Conservation (phyloP, 2,329 filamentous ascomycete species). For the Dichotomopilus funicola region DNA sequence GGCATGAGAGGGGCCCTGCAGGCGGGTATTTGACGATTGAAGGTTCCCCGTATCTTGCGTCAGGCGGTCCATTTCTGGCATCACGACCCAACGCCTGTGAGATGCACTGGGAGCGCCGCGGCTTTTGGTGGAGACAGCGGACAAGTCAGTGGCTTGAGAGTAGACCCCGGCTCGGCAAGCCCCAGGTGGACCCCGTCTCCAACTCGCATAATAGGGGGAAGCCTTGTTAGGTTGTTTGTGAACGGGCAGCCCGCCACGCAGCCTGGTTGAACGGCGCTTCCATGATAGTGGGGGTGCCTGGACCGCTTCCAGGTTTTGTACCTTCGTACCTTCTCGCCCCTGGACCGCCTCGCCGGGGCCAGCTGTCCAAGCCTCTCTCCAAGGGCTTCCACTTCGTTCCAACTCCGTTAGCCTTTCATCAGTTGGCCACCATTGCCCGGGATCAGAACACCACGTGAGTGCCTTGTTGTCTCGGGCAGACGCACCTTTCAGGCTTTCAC, state of each 20-base stretch:
- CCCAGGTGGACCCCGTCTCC: too few species aligned
- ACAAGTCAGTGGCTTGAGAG: too few species aligned
- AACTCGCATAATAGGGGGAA: neutral
- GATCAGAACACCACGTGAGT: slow-evolving; percentile 22
- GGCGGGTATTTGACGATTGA: too few species aligned
- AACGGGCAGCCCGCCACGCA: slow-evolving; percentile 7
- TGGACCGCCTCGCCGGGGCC: slow-evolving; percentile 13
- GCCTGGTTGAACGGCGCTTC: neutral
- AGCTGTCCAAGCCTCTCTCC: slow-evolving; percentile 12
- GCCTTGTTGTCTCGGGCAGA: slow-evolving; percentile 10
- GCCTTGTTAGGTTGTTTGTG: neutral
- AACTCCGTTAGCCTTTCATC: slow-evolving; percentile 13
- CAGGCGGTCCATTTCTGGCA: slow-evolving; percentile 6
- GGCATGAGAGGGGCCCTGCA: neutral
- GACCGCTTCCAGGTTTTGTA: slow-evolving; percentile 15
- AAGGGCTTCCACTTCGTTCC: slow-evolving; percentile 24
- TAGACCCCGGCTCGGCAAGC: too few species aligned
- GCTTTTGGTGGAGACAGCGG: neutral
- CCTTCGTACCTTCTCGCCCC: slow-evolving; percentile 8
- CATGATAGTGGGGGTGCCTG: neutral
- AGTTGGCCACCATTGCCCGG: slow-evolving; percentile 18
- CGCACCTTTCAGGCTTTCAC: slow-evolving; percentile 9
- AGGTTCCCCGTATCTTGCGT: neutral
- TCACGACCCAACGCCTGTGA: neutral
- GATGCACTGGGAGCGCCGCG: neutral